A percentile compares a stretch with the other conserved stretches of the same genome.
Conservation (phyloP, 2,329 filamentous ascomycete species). For the Calonectria montana region DNA sequence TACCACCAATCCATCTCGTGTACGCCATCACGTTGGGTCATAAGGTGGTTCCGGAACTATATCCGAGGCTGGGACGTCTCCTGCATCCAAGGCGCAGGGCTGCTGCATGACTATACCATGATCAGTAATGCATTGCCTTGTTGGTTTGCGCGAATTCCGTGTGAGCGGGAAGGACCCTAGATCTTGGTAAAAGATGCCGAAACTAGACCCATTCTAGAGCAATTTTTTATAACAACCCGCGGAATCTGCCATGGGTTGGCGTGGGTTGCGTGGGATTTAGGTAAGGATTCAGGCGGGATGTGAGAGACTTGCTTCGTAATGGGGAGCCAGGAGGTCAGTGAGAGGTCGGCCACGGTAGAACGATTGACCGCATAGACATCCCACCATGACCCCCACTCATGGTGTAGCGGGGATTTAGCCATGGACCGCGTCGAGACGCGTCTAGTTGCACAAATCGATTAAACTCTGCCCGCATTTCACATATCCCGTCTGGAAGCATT, state of each 20-base stretch:
- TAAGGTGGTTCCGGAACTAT: not conserved
- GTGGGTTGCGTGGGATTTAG: slow-evolving; percentile 5
- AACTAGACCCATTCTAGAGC: slow-evolving; percentile 1
- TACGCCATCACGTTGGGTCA: slow-evolving; percentile 7
- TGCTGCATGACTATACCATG: slow-evolving; percentile 14
- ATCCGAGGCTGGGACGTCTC: slow-evolving; percentile 10
- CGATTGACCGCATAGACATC: slow-evolving; percentile 7
- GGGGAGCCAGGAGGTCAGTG: not conserved
- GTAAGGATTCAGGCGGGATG: not conserved
- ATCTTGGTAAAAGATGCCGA: slow-evolving; percentile 13
- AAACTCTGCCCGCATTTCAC: not conserved
- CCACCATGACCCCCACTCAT: not conserved
- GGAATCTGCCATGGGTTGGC: slow-evolving; percentile 5
- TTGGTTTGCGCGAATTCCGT: slow-evolving; percentile 35
- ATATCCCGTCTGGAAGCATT: not conserved
- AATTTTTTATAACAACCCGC: not conserved
- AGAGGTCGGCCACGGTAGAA: not conserved
- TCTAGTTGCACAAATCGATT: slow-evolving; percentile 12
- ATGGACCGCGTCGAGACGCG: slow-evolving; percentile 17
- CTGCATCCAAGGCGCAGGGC: not conserved
- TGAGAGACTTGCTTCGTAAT: not conserved
- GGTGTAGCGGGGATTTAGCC: not conserved
- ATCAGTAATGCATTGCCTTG: slow-evolving; percentile 18
- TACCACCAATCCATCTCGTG: not conserved
- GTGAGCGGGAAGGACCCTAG: slow-evolving; percentile 22